Conservation (phyloP, 2,329 filamentous ascomycete genomes). For the Sclerotinia trifoliorum region DNA sequence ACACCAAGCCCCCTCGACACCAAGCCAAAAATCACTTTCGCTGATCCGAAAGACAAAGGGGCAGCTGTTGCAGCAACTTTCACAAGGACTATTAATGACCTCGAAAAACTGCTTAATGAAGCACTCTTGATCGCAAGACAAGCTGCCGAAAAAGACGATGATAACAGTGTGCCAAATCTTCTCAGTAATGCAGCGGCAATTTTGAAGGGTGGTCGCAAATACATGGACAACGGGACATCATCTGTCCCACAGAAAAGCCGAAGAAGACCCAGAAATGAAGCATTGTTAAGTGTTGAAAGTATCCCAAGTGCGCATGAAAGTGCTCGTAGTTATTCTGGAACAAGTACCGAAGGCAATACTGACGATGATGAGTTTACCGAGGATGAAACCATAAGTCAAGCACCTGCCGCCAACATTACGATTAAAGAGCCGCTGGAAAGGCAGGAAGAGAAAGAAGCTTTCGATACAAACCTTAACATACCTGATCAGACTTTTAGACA, state of each 20-base stretch:
- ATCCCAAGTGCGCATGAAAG: conserved; percentile 37
- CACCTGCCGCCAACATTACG: background rate
- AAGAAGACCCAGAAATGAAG: conserved; percentile 3
- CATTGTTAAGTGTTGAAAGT: conserved; percentile 26
- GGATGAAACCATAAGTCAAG: conserved; percentile 1
- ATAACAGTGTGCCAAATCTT: conserved; percentile 27
- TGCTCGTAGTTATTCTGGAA: conserved; percentile 30
- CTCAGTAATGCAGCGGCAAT: conserved; percentile 32
- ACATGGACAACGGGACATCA: conserved; percentile 1
- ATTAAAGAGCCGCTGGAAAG: background rate
- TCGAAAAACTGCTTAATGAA: conserved; percentile 41
- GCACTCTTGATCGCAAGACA: conserved; percentile 42
- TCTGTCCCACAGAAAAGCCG: background rate
- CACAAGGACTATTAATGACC: conserved; percentile 40
- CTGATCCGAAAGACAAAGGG: conserved; percentile 21
- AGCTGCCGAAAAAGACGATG: conserved; percentile 36
- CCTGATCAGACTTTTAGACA: conserved; percentile 5
- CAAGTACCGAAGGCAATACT: conserved; percentile 29
- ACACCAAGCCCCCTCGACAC: conserved; percentile 19
- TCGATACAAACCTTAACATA: background rate
- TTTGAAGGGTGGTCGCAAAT: conserved; percentile 30
- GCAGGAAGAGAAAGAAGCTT: background rate
- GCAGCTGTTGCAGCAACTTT: conserved; percentile 36
- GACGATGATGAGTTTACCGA: conserved; percentile 20
- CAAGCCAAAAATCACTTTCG: conserved; percentile 14